Percentiles rank a stretch among this genome's conserved stretches.
Evolutionary conservation across 2,329 filamentous ascomycete species (phyloP).

Genomic region (Botrytis paeoniae): DNA sequence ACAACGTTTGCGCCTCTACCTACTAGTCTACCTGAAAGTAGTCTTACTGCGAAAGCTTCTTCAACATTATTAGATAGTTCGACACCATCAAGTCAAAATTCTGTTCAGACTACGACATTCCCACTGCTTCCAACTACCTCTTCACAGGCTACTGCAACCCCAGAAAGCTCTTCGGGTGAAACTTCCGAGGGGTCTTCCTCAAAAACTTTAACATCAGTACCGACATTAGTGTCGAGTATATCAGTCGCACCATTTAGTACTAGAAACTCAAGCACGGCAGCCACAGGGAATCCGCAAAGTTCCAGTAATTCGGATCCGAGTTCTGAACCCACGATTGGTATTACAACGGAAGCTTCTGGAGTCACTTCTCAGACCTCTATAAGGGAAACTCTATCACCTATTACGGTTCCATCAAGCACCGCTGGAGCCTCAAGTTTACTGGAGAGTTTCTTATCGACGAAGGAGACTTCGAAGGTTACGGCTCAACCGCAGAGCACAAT

Average conservation of each 20-base stretch:
- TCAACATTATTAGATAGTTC: neutral
- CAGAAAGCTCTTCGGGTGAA: neutral
- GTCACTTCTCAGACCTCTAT: neutral
- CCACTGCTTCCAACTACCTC: neutral
- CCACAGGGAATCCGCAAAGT: neutral
- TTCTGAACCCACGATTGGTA: neutral
- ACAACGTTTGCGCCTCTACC: neutral
- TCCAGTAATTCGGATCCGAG: neutral
- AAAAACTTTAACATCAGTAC: too few species aligned
- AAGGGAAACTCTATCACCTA: neutral
- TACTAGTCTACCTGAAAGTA: neutral
- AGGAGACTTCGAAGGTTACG: neutral
- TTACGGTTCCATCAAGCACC: neutral
- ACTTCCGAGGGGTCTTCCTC: neutral
- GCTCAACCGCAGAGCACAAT: neutral
- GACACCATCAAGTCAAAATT: neutral
- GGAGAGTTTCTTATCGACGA: neutral
- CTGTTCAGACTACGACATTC: neutral
- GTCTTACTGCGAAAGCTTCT: neutral
- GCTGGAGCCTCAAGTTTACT: neutral
- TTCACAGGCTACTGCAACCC: neutral
- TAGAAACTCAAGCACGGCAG: neutral
- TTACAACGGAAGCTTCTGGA: neutral
- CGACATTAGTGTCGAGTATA: neutral
- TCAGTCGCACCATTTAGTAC: neutral